Conservation (phyloP, 208 protist species). For the Angomonas desouzai region DNA sequence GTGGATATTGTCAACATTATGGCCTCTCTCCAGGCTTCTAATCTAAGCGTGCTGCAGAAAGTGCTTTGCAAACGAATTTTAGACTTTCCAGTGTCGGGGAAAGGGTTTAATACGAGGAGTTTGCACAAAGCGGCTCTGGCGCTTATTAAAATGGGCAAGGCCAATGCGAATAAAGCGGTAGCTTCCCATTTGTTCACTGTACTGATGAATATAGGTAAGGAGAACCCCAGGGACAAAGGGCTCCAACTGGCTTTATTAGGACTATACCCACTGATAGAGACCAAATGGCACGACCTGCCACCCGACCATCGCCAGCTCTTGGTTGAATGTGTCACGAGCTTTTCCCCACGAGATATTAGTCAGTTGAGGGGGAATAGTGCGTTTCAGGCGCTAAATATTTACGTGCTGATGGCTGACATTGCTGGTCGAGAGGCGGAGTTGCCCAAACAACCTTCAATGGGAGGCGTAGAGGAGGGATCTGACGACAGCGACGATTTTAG, state of each 20-base stretch:
- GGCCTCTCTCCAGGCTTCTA: slow-evolving; percentile 32
- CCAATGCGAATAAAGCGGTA: background rate
- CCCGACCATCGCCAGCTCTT: background rate
- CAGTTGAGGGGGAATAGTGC: slow-evolving; percentile 2
- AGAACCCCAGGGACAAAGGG: slow-evolving; percentile 18
- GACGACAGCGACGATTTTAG: no score
- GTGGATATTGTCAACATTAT: slow-evolving; percentile 51
- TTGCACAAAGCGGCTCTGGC: slow-evolving; percentile 56
- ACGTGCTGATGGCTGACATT: slow-evolving; percentile 2
- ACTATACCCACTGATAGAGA: slow-evolving; percentile 32
- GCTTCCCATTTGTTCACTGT: slow-evolving; percentile 2
- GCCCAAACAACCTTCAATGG: background rate
- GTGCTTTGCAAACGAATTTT: slow-evolving; percentile 40
- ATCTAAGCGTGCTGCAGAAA: slow-evolving; percentile 36
- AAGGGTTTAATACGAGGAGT: slow-evolving; percentile 15
- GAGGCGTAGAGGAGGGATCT: no score
- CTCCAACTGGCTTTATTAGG: slow-evolving; percentile 49
- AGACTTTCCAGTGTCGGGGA: slow-evolving; percentile 22
- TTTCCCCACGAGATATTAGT: background rate
- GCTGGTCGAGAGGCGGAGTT: background rate
- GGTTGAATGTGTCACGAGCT: background rate
- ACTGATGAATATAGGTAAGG: background rate
- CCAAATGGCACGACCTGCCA: slow-evolving; percentile 1
- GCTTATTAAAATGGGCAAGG: slow-evolving; percentile 43
- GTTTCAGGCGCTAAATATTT: slow-evolving; percentile 9